phyloP scores from a whole-genome alignment of 306 rosid genomes.

The Senna siamea region DNA sequence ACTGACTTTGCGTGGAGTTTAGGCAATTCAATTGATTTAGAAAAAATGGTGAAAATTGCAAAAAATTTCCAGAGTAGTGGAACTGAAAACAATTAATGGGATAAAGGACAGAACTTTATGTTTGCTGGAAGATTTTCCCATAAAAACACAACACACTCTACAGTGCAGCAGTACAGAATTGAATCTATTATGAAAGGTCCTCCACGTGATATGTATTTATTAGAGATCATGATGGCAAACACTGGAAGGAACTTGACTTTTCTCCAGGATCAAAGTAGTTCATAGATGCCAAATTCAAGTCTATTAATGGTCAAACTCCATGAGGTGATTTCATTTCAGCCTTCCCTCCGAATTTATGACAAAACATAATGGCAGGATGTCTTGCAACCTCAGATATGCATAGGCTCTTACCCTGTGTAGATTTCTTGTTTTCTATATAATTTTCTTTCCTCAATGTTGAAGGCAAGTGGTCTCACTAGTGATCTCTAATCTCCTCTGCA shows the following conservation, averaged over 20 bases:
- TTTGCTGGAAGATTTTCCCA: not conserved
- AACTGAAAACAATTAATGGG: slow-evolving; percentile 7
- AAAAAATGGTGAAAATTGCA: slow-evolving; percentile 7
- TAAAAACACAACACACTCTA: not conserved
- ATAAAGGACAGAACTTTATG: not conserved
- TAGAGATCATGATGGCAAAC: not conserved
- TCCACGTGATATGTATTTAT: too few species aligned
- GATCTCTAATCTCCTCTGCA: slow-evolving; percentile 14
- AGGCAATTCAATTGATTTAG: not conserved
- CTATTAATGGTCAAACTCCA: slow-evolving; percentile 20
- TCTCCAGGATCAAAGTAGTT: not conserved
- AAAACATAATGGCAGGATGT: not conserved
- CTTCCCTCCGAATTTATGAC: not conserved
- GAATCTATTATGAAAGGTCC: too few species aligned
- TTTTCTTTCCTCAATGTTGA: slow-evolving; percentile 14
- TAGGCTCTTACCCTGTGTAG: slow-evolving; percentile 34
- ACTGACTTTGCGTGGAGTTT: slow-evolving; percentile 2
- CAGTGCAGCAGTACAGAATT: not conserved
- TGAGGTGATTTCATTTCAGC: slow-evolving; percentile 9
- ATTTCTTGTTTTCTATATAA: not conserved
- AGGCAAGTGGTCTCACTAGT: slow-evolving; percentile 13
- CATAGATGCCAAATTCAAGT: slow-evolving; percentile 20
- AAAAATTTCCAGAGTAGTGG: slow-evolving; percentile 19
- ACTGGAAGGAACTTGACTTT: not conserved
- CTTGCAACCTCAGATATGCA: slow-evolving; percentile 12